Evolutionary conservation across 176 grass and related monocot species (phyloP).

Genomic region (Zea mays): DNA sequence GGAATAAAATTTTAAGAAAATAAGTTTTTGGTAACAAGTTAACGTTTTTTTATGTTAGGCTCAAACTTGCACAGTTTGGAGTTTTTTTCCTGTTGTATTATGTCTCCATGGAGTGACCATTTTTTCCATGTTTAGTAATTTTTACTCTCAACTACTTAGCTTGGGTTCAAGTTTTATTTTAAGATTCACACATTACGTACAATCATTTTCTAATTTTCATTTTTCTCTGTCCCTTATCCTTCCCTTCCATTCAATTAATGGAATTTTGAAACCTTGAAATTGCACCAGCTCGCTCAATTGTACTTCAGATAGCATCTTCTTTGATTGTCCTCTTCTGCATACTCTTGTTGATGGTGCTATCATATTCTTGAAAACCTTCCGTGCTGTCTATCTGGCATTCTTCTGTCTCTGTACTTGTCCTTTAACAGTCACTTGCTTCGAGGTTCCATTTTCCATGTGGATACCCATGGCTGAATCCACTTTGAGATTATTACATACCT

Average conservation of each 20-base stretch:
- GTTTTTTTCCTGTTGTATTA: background rate
- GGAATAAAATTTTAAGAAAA: background rate
- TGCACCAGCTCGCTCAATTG: conserved; percentile 37
- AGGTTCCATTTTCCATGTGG: conserved; percentile 34
- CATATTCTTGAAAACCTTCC: conserved; percentile 40
- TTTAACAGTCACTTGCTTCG: conserved; percentile 29
- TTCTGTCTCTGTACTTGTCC: conserved; percentile 28
- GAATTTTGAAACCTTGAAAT: conserved; percentile 35
- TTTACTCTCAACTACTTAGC: background rate
- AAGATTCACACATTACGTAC: conserved; percentile 31
- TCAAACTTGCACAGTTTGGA: background rate
- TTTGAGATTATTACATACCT: conserved; percentile 49
- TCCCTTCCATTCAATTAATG: conserved; percentile 33
- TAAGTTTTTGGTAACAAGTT: background rate
- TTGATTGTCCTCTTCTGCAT: conserved; percentile 30
- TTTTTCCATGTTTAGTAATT: background rate
- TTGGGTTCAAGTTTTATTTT: conserved; percentile 26
- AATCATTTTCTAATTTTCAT: conserved; percentile 42
- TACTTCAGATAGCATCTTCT: conserved; percentile 44
- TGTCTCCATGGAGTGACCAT: background rate
- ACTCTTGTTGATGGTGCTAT: conserved; percentile 24
- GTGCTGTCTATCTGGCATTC: background rate
- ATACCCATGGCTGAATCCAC: conserved; percentile 49
- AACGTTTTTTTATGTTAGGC: background rate
- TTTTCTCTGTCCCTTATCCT: background rate